phyloP scores from a whole-genome alignment of 2,329 filamentous ascomycete genomes.

The Talaromyces rugulosus region DNA sequence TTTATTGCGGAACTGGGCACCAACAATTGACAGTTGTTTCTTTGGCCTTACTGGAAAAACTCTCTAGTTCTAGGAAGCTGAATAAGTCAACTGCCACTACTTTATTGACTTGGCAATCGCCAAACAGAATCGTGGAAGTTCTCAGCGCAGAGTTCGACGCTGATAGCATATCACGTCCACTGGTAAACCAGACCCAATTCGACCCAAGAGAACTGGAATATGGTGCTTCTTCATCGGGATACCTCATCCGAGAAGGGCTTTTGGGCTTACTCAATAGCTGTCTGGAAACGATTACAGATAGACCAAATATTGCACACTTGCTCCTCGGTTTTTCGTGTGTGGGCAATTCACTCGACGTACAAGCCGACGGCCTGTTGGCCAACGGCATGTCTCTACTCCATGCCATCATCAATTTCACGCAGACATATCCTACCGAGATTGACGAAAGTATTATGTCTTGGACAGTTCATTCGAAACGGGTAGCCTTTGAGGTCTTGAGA shows the following conservation, averaged over 20 bases:
- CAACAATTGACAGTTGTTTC: conserved; percentile 75
- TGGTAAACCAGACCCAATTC: conserved; percentile 63
- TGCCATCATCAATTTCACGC: conserved; percentile 66
- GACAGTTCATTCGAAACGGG: conserved; percentile 65
- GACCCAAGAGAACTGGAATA: conserved; percentile 68
- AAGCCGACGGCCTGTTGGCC: conserved; percentile 66
- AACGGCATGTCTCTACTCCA: conserved; percentile 76
- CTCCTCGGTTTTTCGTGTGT: conserved; percentile 82
- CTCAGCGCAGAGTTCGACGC: conserved; percentile 77
- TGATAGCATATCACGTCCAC: conserved; percentile 70
- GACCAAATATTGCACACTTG: conserved; percentile 84
- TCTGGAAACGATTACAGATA: conserved; percentile 67
- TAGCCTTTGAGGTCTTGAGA: conserved; percentile 68
- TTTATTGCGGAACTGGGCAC: conserved; percentile 82
- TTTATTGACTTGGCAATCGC: conserved; percentile 58
- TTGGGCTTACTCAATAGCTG: conserved; percentile 82
- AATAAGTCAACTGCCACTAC: conserved; percentile 64
- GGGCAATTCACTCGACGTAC: conserved; percentile 64
- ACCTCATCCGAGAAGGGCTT: conserved; percentile 77
- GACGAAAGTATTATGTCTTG: conserved; percentile 60
- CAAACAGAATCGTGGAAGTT: conserved; percentile 84
- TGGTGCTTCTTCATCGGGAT: conserved; percentile 65
- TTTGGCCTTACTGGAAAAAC: conserved; percentile 75
- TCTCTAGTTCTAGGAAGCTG: conserved; percentile 78
- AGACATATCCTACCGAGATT: conserved; percentile 63